Evolutionary conservation across 495 filamentous ascomycete genomes (phyloP), one percentile per base, ranked within the genome.

Genomic region (Xylaria telfairii): DNA sequence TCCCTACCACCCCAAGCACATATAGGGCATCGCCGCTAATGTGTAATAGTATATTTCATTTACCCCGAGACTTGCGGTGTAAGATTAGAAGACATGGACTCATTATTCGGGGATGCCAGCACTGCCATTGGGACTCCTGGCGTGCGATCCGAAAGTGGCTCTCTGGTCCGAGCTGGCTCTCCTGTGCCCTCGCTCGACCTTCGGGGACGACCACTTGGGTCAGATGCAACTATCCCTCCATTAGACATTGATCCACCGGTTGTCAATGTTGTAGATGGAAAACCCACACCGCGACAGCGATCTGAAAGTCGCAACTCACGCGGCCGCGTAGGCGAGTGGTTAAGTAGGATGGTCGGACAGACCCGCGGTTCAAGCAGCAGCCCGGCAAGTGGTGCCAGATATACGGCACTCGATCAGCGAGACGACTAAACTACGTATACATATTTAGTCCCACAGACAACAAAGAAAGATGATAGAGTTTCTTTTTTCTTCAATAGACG

Each of bases 61-160:
- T 99, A 99, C 77, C 96, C 96, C 28, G 96, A 99, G 82, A 99
- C 96, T 0, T 93, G 93, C 74, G 95, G 95, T 70, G 90, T 99
- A 74, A 90, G 94, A 71, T 86, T 99, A 71, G 96, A 99, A 82
- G 96, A 99, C 74, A 99, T 99, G 96, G 91, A 96, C 78, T 79
- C 85, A 26, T 81, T 98, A 12, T 98, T 98, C 75, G 95, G 95
- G 54, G 95, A 98, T 81, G 92, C 93, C 41, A 93, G 92, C 12
- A 92, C 86, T 21, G 90, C 89, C 13, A 85, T 91, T 46, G 90
- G 84, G 12, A 83, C 83, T 4, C 82, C 83, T 39, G 77, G 78
- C 17, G 44, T 83, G n/a, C 73, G 75, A 57, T 86, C 84, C 17
- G 94, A 97, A 78, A 88, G 89, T 10, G 92, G 91, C 19, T 93